phyloP scores from a whole-genome alignment of 208 protist species.

The Leishmania martiniquensis region DNA sequence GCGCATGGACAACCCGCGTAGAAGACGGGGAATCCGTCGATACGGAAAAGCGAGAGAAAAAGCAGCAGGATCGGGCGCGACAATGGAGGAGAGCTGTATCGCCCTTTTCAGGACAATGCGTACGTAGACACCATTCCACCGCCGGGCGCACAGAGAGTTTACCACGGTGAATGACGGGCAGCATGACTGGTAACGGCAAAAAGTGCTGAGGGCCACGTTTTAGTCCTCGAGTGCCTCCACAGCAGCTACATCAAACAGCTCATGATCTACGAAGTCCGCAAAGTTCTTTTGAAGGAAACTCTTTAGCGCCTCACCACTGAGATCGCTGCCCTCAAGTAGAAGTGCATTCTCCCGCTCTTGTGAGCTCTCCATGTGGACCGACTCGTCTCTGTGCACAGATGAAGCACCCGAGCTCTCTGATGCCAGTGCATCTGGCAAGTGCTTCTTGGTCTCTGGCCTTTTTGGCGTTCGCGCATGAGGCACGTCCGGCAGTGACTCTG shows the following conservation, averaged over 20 bases:
- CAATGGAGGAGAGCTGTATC: not conserved
- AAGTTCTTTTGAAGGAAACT: conserved; percentile 83
- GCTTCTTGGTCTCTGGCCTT: conserved; percentile 19
- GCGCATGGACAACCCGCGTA: not conserved
- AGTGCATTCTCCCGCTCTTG: conserved; percentile 56
- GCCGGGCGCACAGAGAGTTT: not conserved
- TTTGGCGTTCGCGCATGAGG: not conserved
- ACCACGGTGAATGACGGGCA: not conserved
- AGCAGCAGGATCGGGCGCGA: not conserved
- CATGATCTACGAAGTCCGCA: conserved; percentile 73
- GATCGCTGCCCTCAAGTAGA: conserved; percentile 32
- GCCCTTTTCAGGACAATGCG: not conserved
- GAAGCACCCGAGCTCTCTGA: conserved; percentile 8
- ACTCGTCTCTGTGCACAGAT: conserved; percentile 27
- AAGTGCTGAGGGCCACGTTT: not conserved
- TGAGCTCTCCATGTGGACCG: conserved; percentile 24
- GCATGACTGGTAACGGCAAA: not conserved
- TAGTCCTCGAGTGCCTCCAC: conserved; percentile 21
- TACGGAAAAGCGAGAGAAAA: not conserved
- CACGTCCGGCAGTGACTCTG: not conserved
- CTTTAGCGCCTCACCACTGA: conserved; percentile 50
- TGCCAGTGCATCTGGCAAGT: conserved; percentile 14
- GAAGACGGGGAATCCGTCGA: not conserved
- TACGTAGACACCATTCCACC: not conserved
- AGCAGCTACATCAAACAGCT: conserved; percentile 38